Evolutionary conservation across 768 basidiomycete genomes (phyloP).

Genomic region (Calocybe indica): DNA sequence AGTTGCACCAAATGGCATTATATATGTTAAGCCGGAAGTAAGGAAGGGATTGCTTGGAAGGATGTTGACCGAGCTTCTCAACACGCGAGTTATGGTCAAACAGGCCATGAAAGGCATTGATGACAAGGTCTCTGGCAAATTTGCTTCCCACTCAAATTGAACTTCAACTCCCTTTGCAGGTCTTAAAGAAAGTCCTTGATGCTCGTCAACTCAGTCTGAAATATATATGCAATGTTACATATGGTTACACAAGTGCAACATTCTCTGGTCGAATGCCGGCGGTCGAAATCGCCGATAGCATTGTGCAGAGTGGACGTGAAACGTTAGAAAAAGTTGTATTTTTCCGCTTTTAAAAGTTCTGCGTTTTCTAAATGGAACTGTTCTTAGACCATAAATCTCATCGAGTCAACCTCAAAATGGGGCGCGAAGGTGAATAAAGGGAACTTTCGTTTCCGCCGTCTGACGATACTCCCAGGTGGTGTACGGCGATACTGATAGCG

Average conservation of each 20-base stretch:
- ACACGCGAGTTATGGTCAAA: slow-evolving; percentile 97
- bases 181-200: slow-evolving; percentile 69
- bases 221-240: slow-evolving; percentile 91
- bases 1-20: slow-evolving; percentile 95
- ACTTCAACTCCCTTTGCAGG: slow-evolving; percentile 33
- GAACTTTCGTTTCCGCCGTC: not conserved
- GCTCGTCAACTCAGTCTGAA: slow-evolving; percentile 92
- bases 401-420: slow-evolving; percentile 79
- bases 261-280: slow-evolving; percentile 98
- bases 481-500: slow-evolving; percentile 96
- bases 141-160: not conserved
- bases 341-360: not conserved
- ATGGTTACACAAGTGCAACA: slow-evolving; percentile 93
- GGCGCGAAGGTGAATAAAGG: slow-evolving; percentile 50
- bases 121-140: slow-evolving; percentile 50
- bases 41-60: slow-evolving; percentile 82
- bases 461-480: slow-evolving; percentile 49
- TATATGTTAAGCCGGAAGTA: slow-evolving; percentile 84
- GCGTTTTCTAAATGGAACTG: not conserved
- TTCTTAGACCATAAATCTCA: slow-evolving; percentile 71
- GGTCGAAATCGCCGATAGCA: slow-evolving; percentile 96
- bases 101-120: slow-evolving; percentile 84
- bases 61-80: slow-evolving; percentile 89
- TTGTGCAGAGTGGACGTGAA: slow-evolving; percentile 94
- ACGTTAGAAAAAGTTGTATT: slow-evolving; percentile 79